Conservation (phyloP, 345 rosid genomes). For the Lepidium didymum region DNA sequence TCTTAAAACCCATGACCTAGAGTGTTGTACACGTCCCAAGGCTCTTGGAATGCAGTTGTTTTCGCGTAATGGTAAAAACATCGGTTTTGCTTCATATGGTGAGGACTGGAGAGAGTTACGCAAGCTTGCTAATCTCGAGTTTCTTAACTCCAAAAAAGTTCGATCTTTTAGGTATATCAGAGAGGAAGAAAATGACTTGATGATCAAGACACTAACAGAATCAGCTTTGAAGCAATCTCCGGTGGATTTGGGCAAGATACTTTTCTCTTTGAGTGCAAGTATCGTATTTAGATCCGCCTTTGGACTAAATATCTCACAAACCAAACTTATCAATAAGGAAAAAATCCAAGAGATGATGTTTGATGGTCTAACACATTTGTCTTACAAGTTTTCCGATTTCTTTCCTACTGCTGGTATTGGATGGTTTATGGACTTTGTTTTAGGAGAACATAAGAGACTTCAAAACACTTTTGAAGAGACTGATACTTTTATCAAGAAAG, state of each 20-base stretch:
- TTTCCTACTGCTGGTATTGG: constrained; percentile 12
- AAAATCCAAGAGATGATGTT: constrained; percentile 6
- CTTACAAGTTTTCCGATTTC: constrained; percentile 2
- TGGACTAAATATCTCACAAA: neutral
- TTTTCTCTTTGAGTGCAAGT: neutral
- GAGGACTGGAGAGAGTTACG: constrained; percentile 26
- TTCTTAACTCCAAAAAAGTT: constrained; percentile 1
- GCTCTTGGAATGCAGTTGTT: neutral
- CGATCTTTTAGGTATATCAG: constrained; percentile 19
- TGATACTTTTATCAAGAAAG: constrained; percentile 6
- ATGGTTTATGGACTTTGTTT: constrained; percentile 10
- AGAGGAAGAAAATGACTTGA: constrained; percentile 20
- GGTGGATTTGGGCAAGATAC: neutral
- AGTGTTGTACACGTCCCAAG: constrained; percentile 29
- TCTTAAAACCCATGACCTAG: constrained; percentile 27
- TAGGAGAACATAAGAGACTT: constrained; percentile 16
- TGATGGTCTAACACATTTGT: neutral
- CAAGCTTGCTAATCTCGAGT: constrained; percentile 14
- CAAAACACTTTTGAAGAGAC: neutral
- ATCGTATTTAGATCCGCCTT: constrained; percentile 7
- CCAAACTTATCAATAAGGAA: neutral
- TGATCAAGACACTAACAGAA: constrained; percentile 13
- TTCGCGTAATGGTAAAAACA: neutral
- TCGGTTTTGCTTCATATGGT: constrained; percentile 21
- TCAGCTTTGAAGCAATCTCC: constrained; percentile 16